Conservation (phyloP, 441 rosid species). For the Syzygium syzygioides region DNA sequence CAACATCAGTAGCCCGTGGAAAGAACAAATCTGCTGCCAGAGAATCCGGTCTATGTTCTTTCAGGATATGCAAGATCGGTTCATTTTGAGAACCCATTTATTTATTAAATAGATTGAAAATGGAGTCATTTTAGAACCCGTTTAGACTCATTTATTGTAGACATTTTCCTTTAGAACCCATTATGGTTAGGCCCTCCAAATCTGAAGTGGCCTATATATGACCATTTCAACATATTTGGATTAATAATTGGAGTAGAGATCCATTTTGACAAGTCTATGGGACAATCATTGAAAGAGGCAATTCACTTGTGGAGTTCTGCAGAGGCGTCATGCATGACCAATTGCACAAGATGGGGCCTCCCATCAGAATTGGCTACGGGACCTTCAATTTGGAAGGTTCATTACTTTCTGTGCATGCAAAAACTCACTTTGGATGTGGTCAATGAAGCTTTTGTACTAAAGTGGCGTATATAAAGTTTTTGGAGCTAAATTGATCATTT, state of each 20-base stretch:
- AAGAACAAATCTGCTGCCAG: no score
- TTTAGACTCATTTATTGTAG: no score
- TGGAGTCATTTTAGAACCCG: no score
- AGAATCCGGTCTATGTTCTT: background rate
- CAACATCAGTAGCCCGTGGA: background rate
- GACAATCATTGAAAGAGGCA: background rate
- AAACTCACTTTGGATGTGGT: background rate
- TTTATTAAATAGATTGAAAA: no score
- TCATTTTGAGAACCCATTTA: no score
- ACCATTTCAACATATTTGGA: no score
- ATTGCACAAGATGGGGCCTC: background rate
- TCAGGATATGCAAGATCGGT: background rate
- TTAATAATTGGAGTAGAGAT: no score
- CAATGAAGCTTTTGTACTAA: background rate
- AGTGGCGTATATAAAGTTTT: background rate
- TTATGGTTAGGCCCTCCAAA: no score
- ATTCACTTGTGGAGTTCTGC: background rate
- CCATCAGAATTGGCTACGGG: background rate
- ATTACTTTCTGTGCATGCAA: background rate
- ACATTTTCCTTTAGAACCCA: no score
- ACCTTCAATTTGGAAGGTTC: background rate
- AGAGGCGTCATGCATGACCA: background rate
- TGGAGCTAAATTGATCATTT: background rate
- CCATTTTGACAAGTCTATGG: background rate
- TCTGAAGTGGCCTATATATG: no score